Percentiles rank a stretch among this genome's conserved stretches.
Evolutionary conservation across 2,329 filamentous ascomycete genomes (phyloP).

Genomic region (Diaporthe caulivora): DNA sequence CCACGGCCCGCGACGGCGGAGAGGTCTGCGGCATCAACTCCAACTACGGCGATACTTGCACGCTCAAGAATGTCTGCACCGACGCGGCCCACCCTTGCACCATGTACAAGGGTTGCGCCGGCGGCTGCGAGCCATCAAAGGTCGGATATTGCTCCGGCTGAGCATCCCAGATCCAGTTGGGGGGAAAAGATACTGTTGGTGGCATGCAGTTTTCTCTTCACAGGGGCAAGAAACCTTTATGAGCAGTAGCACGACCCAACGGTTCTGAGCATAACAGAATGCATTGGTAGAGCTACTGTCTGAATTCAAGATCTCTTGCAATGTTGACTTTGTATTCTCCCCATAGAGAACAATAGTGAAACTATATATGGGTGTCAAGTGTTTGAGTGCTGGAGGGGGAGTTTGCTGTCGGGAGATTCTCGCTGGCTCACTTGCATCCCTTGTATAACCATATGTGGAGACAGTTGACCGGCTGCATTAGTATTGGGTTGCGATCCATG

Average conservation of each 20-base stretch:
- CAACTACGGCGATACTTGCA: slow-evolving; percentile 46
- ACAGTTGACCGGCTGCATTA: too few species aligned
- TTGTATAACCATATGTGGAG: too few species aligned
- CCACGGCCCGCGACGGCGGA: slow-evolving; percentile 46
- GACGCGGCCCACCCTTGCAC: slow-evolving; percentile 33
- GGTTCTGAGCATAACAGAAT: not conserved
- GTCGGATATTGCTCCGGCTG: slow-evolving; percentile 12
- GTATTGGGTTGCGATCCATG: too few species aligned
- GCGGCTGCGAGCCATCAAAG: slow-evolving; percentile 30
- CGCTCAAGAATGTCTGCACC: slow-evolving; percentile 26
- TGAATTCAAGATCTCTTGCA: not conserved
- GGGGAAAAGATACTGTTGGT: not conserved
- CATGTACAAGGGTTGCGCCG: slow-evolving; percentile 35
- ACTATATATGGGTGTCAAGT: too few species aligned
- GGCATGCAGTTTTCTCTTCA: not conserved
- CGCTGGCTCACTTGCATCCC: not conserved
- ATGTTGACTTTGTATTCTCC: not conserved
- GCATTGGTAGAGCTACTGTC: not conserved
- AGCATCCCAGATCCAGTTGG: not conserved
- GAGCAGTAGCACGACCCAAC: not conserved
- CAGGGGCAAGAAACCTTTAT: not conserved
- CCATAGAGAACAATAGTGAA: too few species aligned
- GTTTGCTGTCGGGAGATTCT: not conserved
- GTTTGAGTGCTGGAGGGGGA: not conserved
- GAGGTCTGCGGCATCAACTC: slow-evolving; percentile 29